A percentile compares a stretch with the other conserved stretches of the same genome.
phyloP scores from a whole-genome alignment of 164 flowering plant species.

The Vitis rupestris region DNA sequence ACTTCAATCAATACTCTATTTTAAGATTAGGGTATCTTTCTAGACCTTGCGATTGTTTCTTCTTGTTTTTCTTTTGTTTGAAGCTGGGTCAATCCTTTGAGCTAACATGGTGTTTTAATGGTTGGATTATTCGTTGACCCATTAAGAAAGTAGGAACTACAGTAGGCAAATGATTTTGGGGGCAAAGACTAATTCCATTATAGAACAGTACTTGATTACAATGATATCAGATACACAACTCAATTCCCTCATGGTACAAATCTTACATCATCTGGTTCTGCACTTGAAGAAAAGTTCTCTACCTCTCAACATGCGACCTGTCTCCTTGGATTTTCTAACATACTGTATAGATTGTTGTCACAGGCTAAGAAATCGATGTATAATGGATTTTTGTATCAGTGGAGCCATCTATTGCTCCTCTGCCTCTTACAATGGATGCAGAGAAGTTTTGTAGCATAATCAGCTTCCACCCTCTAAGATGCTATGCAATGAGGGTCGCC shows the following conservation, averaged over 20 bases:
- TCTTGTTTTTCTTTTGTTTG: too few relatives aligned
- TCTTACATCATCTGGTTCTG: constrained; percentile 2
- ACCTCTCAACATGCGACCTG: neutral
- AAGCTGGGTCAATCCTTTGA: too few relatives aligned
- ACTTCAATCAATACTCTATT: too few relatives aligned
- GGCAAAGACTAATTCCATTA: constrained; percentile 4
- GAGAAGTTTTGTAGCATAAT: constrained; percentile 10
- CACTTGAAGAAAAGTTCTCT: neutral
- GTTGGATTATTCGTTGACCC: neutral
- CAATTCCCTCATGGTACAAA: constrained; percentile 13
- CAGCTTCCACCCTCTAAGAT: constrained; percentile 81
- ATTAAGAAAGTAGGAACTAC: neutral
- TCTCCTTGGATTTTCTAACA: neutral
- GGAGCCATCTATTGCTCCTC: neutral
- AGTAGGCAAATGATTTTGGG: constrained; percentile 1
- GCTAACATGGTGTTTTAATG: neutral
- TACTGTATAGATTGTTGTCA: neutral
- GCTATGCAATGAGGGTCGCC: constrained; percentile 90
- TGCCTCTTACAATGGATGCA: constrained; percentile 7
- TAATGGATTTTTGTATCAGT: neutral
- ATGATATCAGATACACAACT: constrained; percentile 2
- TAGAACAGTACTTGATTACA: constrained; percentile 1
- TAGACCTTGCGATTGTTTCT: too few relatives aligned
- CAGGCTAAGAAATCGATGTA: neutral
- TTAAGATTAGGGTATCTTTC: too few relatives aligned